A percentile compares a stretch with the other conserved stretches of the same genome.
Evolutionary conservation across 257 asterid species (phyloP).

Genomic region (Plantago major): DNA sequence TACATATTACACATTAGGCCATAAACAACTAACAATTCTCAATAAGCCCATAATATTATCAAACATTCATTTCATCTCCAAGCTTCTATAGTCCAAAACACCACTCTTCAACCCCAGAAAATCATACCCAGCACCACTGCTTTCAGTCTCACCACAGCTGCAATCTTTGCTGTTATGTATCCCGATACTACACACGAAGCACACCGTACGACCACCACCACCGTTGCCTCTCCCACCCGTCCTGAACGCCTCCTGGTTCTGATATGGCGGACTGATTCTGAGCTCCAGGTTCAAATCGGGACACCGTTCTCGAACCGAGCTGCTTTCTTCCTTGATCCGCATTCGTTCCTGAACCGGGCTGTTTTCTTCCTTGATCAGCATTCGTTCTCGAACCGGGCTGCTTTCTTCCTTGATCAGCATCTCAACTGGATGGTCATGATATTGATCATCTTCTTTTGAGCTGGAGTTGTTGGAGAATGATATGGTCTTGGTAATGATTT

Average conservation of each 20-base stretch:
- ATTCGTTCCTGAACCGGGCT: not conserved
- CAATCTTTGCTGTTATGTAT: conserved; percentile 59
- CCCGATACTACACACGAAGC: conserved; percentile 73
- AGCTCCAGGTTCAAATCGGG: conserved; percentile 92
- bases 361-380: conserved; percentile 18
- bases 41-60: not conserved
- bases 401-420: conserved; percentile 18
- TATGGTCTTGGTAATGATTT: conserved; percentile 24
- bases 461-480: conserved; percentile 37
- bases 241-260: conserved; percentile 21
- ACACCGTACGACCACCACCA: conserved; percentile 19
- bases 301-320: conserved; percentile 41
- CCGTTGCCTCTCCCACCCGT: conserved; percentile 25
- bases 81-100: conserved; percentile 70
- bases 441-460: conserved; percentile 17
- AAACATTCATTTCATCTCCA: conserved; percentile 52
- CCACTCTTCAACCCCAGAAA: conserved; percentile 55
- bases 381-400: not conserved
- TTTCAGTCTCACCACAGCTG: conserved; percentile 25
- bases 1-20: conserved; percentile 15
- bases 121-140: conserved; percentile 41
- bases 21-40: not conserved
- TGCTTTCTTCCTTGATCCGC: conserved; percentile 22
- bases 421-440: not conserved
- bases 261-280: conserved; percentile 71